Percentiles rank a stretch among this genome's conserved stretches.
Conservation (phyloP, 2,329 filamentous ascomycete genomes). For the Fusarium sp. region DNA sequence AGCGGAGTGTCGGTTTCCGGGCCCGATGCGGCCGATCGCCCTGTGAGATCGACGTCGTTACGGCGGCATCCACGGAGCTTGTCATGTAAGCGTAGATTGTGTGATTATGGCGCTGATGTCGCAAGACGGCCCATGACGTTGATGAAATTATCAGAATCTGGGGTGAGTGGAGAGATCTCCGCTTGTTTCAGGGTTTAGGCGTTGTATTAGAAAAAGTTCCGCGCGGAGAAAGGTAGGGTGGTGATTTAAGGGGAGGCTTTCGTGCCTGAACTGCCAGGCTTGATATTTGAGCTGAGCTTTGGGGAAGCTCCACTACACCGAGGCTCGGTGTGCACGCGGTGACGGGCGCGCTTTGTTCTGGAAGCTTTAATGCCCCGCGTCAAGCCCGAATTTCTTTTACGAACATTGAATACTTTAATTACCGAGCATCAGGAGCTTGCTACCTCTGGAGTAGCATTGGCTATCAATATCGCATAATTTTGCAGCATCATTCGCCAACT, state of each 20-base stretch:
- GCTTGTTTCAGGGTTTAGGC: constrained; percentile 12
- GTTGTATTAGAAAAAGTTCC: neutral
- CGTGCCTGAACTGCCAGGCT: constrained; percentile 19
- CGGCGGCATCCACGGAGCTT: neutral
- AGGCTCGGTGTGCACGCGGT: neutral
- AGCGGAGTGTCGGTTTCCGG: constrained; percentile 25
- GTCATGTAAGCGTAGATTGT: constrained; percentile 30
- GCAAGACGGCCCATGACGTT: constrained; percentile 32
- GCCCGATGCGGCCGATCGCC: constrained; percentile 32
- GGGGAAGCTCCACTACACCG: neutral
- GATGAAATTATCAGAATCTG: constrained; percentile 5
- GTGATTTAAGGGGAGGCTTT: constrained; percentile 10
- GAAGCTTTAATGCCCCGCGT: constrained; percentile 28
- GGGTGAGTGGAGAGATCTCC: constrained; percentile 34
- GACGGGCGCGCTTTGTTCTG: constrained; percentile 23
- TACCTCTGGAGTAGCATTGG: neutral
- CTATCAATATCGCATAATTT: neutral
- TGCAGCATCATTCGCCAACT: neutral
- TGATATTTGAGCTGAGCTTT: neutral
- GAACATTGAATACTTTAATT: neutral
- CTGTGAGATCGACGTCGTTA: neutral
- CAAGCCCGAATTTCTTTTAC: neutral
- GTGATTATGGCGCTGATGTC: constrained; percentile 43
- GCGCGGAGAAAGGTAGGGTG: constrained; percentile 4
- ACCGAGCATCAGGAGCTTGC: neutral